Evolutionary conservation across 208 protist genomes (phyloP).

Genomic region (Acanthamoeba healyi): DNA sequence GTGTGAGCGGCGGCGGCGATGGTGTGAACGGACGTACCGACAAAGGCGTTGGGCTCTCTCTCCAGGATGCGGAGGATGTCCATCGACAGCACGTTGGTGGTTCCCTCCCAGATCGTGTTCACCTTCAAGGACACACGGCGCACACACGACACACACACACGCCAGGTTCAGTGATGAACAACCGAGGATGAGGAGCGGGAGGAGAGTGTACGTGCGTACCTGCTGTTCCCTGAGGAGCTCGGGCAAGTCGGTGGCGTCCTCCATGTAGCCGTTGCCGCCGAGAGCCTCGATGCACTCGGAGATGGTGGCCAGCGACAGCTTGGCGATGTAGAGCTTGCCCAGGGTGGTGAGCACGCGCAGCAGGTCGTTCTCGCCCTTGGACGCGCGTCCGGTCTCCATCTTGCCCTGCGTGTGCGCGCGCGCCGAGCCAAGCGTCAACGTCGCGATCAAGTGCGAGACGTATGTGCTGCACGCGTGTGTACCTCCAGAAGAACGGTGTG

Average conservation of each 20-base stretch:
- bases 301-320: constrained; percentile 65
- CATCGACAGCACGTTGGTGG: constrained; percentile 83
- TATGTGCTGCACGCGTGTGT: neutral
- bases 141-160: no score
- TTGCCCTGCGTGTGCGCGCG: constrained; percentile 38
- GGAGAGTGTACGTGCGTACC: no score
- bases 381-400: constrained; percentile 36
- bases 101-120: constrained; percentile 85
- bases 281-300: constrained; percentile 79
- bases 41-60: constrained; percentile 22
- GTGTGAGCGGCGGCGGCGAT: no score
- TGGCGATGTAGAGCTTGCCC: constrained; percentile 81
- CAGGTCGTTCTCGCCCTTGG: constrained; percentile 67
- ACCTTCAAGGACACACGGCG: constrained; percentile 67
- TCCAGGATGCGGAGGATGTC: constrained; percentile 80
- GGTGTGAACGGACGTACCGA: neutral
- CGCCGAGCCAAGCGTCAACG: neutral
- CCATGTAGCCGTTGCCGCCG: constrained; percentile 86
- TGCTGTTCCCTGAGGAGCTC: constrained; percentile 75
- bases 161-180: no score
- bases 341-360: constrained; percentile 84
- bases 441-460: neutral
- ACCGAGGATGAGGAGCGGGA: no score
- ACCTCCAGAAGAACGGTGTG: constrained; percentile 43
- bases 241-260: constrained; percentile 82